phyloP scores from a whole-genome alignment of 331 rosid genomes.

The Erythrophleum ivorense region DNA sequence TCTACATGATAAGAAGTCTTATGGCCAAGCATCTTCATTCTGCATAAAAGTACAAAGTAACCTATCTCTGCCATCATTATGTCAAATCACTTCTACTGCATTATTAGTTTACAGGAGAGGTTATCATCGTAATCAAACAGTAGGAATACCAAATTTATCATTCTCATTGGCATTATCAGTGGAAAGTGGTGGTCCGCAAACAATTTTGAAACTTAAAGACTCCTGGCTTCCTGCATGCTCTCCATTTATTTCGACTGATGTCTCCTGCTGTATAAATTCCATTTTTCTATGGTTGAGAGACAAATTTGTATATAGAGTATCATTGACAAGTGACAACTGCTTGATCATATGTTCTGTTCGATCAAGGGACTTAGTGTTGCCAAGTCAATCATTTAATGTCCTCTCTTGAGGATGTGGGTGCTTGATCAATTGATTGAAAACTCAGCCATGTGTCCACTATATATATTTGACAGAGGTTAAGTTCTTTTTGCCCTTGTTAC shows the following conservation, averaged over 20 bases:
- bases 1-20: neutral
- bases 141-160: neutral
- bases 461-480: conserved; percentile 4
- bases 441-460: neutral
- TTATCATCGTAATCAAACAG: neutral
- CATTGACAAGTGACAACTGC: conserved; percentile 11
- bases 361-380: conserved; percentile 3
- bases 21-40: neutral
- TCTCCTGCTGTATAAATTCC: neutral
- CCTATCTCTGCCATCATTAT: neutral
- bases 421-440: conserved; percentile 16
- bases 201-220: conserved; percentile 8
- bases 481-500: conserved; percentile 20
- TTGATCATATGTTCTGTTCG: conserved; percentile 1
- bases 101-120: neutral
- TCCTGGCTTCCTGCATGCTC: neutral
- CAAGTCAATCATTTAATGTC: neutral
- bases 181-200: neutral
- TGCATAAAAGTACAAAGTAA: neutral
- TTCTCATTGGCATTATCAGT: neutral
- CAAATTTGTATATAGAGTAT: conserved; percentile 4
- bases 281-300: neutral
- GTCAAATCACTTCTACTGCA: neutral
- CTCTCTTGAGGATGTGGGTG: neutral
- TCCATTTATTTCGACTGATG: neutral